Evolutionary conservation across 164 flowering plant species (phyloP).

Genomic region (Macadamia tetraphylla): DNA sequence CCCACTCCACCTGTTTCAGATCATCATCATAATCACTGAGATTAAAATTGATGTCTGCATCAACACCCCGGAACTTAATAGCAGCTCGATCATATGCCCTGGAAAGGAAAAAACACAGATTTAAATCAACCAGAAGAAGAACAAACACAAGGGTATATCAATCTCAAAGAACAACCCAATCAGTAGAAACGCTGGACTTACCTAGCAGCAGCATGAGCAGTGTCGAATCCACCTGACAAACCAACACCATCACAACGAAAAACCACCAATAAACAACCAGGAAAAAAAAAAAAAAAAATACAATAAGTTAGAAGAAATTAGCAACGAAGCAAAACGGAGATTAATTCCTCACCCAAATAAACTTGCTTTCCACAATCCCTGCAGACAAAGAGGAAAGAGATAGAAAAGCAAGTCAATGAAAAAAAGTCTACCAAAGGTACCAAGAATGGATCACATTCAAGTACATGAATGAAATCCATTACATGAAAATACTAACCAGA

Average conservation of each 20-base stretch:
- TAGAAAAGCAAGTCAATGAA: not conserved
- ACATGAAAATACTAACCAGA: constrained; percentile 46
- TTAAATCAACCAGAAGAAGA: not conserved
- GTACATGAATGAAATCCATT: not conserved
- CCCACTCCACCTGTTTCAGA: constrained; percentile 53
- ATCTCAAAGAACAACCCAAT: not conserved
- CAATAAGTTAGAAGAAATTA: not conserved
- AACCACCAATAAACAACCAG: not conserved
- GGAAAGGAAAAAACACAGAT: constrained; percentile 6
- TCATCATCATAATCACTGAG: constrained; percentile 75
- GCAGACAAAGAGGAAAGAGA: constrained; percentile 4
- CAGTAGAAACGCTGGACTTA: constrained; percentile 7
- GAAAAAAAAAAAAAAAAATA: not conserved
- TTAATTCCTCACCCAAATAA: constrained; percentile 50
- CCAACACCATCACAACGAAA: constrained; percentile 4
- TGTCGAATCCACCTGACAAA: constrained; percentile 71
- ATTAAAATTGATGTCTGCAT: constrained; percentile 84
- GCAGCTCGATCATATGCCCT: constrained; percentile 98
- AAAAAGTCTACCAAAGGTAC: too few species aligned
- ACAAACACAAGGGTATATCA: not conserved
- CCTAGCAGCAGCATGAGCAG: constrained; percentile 90
- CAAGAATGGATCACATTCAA: not conserved
- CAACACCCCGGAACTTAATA: constrained; percentile 81
- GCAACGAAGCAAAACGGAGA: not conserved
- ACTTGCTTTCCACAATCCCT: constrained; percentile 94